Base-by-base conservation (phyloP, 257 asterid genomes). In the Solanum medicagineum region DNA sequence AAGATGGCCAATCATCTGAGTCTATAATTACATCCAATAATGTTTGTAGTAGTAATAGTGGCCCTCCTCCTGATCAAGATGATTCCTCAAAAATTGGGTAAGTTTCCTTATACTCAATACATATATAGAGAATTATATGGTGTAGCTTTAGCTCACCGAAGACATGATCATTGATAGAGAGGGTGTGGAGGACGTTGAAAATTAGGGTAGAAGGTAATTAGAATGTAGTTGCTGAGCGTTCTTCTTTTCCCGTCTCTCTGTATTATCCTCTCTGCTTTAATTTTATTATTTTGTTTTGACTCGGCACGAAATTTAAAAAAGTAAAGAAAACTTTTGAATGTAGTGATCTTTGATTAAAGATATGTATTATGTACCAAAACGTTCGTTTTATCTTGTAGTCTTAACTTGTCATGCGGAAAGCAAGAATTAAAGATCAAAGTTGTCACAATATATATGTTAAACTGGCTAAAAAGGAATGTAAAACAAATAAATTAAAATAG, bases 1-100 rank as follows among this genome's bases (percentile, higher is more conserved):
- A 90, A 90, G 92, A 90, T 66, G 90, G 92, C 24, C 92, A 86
- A 26, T 90, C 92, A 36, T 85, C 91, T 17, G 90, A 88, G 29
- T 90, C 92, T 32, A 69, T 70, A 42, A 70, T 80, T 26, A 88
- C 66, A 16, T 22, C 92, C 26, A 85, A 62, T 83, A 85, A 60
- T 81, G 81, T 87, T 20, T 85, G 81, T 85, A 86, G 88, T 36
- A 83, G 90, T 56, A 89, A 55, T 17, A 79, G 92, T 56, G 88
- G 86, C 13, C 89, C 91, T 20, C 87, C 87, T 88, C 85, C 85
- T 1, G 92, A 90, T 13, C 71, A 63, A 36, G 92, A 90, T 24
- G 91, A 90, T 51, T 85, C 49, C 82, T 90, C 89, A 1, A 88
- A 90, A 60, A 84, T 90, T 26, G 91, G 90, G 92, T 90, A 88